These are phyloP conservation scores for Pachyrhizus erosus DNA, from an alignment of 306 rosid genomes.

Conservation along the genomic window DNA sequence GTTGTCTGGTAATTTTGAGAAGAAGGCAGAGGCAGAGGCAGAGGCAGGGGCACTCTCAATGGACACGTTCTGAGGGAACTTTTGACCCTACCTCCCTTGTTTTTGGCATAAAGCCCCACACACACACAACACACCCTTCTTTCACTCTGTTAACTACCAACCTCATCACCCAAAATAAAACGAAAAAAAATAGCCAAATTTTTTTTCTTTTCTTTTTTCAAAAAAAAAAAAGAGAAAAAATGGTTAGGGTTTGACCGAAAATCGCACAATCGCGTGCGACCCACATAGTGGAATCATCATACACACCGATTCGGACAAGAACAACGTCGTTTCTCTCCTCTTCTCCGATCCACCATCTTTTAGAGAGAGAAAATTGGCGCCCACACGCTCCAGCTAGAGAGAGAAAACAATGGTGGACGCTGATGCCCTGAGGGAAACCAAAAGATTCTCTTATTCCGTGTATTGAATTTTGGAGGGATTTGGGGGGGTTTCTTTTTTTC, in stretches of 20 bases:
- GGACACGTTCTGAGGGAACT: constrained; percentile 23
- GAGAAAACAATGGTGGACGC: constrained; percentile 34
- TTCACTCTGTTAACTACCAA: constrained; percentile 30
- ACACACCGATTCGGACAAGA: constrained; percentile 67
- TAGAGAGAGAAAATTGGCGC: constrained; percentile 56
- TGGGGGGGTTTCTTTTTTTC: constrained; percentile 44
- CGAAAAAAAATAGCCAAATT: neutral
- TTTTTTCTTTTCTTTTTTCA: neutral
- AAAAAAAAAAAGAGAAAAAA: constrained; percentile 22
- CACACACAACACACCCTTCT: neutral
- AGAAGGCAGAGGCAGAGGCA: neutral
- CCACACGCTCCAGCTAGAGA: constrained; percentile 29
- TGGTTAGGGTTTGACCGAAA: constrained; percentile 69
- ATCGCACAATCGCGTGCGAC: constrained; percentile 62
- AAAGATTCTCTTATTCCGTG: constrained; percentile 27
- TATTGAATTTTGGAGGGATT: constrained; percentile 57
- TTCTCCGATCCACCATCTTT: constrained; percentile 45
- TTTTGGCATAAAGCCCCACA: neutral
- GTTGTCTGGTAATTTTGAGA: neutral
- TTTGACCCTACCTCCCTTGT: constrained; percentile 26
- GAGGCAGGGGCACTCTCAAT: neutral
- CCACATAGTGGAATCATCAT: constrained; percentile 49
- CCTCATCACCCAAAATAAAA: neutral
- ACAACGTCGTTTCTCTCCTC: constrained; percentile 40
- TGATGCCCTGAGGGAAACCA: constrained; percentile 48